These are phyloP conservation scores for Saitozyma podzolica DNA, from an alignment of 768 basidiomycete genomes.

Conservation along the genomic window DNA sequence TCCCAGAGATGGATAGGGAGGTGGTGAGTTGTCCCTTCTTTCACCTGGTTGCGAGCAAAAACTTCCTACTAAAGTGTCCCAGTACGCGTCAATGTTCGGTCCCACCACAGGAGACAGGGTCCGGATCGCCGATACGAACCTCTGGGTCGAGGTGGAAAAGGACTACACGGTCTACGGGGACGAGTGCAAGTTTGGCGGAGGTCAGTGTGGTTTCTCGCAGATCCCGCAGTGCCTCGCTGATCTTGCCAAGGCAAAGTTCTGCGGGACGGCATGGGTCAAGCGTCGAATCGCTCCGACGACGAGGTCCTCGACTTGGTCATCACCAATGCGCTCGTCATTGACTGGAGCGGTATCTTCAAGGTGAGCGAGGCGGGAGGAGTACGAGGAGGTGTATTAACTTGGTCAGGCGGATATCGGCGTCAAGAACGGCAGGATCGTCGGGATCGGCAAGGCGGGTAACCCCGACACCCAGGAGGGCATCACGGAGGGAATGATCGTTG, in stretches of 20 bases:
- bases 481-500: constrained; percentile 70
- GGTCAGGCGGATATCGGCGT: constrained; percentile 89
- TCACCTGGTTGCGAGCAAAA: not conserved
- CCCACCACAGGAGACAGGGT: constrained; percentile 89
- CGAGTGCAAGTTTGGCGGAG: constrained; percentile 97
- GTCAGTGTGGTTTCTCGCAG: constrained; percentile 51
- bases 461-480: constrained; percentile 87
- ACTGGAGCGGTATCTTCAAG: constrained; percentile 96
- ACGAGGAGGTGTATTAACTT: no score
- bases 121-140: constrained; percentile 78
- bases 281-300: constrained; percentile 65
- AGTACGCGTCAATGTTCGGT: constrained; percentile 90
- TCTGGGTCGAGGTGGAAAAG: constrained; percentile 90
- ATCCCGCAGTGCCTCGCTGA: not conserved
- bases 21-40: constrained; percentile 36
- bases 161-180: constrained; percentile 91
- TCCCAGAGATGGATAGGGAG: constrained; percentile 56
- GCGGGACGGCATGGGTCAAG: constrained; percentile 96
- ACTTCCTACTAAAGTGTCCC: not conserved
- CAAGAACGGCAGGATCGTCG: constrained; percentile 74
- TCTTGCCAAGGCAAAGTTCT: constrained; percentile 76
- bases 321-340: constrained; percentile 89
- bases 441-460: constrained; percentile 97
- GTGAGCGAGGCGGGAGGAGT: constrained; percentile 50
- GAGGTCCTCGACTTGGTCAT: constrained; percentile 87